Base-by-base conservation (phyloP, 2,329 filamentous ascomycete species). In the Fusarium oligoseptatum region DNA sequence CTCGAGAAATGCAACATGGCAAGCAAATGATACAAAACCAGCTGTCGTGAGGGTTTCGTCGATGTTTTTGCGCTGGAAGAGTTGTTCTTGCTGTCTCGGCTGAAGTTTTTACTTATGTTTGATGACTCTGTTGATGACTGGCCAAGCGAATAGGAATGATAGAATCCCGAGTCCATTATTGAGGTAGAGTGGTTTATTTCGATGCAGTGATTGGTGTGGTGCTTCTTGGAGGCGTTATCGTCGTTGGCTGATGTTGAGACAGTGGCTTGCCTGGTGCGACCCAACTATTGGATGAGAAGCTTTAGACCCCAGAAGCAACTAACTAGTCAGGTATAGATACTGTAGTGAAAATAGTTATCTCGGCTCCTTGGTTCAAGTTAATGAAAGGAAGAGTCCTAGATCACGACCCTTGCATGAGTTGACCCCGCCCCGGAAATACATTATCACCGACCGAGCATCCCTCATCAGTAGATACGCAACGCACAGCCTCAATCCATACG, bases 1-100 rank as follows among this genome's bases (percentile, higher is more conserved):
- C 14, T 64, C 61, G 27, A 64, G 61, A 34, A 24, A 64, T 6
- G 61, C 61, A 14, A 64, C 61, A 20, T 64, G 61, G 6, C 61
- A 64, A n/a, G 29, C 61, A 64, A 64, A 64, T 6, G 61, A 56
- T 6, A 50, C 50, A 4, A 64, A 64, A 3, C 61, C 61, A 22
- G 61, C 61, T 22, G 61, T 64, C 27, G 37, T 45, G 12, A 29
- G 34, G 12, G 61, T 34, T 34, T 39, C 24, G 3, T 64, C 48
- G 15, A 15, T 24, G 32, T n/a, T 43, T 43, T n/a, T 56, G 61
- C 6, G 61, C 27, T 14, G 61, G 36, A 22, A 52, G 15, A n/a
- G 36, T 57, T 43, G 61, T 24, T 20, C n/a, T 12, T 24, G 24
- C 27, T 12, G 50, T 56, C 22, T 55, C 17, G 27, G 22, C 11